Evolutionary conservation across 495 filamentous ascomycete genomes (phyloP), one percentile per base, ranked within the genome.

Genomic region (Saxispiralis lemnorum): DNA sequence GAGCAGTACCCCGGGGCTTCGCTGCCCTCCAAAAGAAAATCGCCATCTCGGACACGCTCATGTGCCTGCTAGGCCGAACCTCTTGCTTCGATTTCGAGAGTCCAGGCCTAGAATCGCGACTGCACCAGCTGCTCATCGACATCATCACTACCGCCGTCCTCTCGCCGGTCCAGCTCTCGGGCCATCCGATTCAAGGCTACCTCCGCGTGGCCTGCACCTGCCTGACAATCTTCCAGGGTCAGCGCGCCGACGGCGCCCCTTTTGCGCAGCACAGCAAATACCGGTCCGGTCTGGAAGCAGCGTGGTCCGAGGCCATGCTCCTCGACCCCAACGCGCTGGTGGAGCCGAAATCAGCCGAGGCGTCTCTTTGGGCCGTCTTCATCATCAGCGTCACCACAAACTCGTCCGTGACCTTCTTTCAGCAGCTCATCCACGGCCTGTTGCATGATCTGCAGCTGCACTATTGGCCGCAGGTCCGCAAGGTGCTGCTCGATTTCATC

Each of bases 331-430:
- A 21, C 7, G 45, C 50, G 7, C 39, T 53, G 6, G 17, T 17
- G 9, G 46, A 48, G 42, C 50, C 46, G 12, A 45, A 53, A 24
- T 38, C 50, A 16, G 50, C 50, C 4, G 46, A 53, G 36, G 50
- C 46, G 6, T 45, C 46, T 1, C 24, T 53, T 21, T 53, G 50
- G 50, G 50, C 46, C 12, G 39, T 53, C 6, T 53, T 53, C 46
- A 49, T 49, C 24, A 53, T 53, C 9, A 48, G 34, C 17, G 50
- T 53, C 4, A 53, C 50, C 1, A 53, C 50, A 16, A 46, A 46
- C 13, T 37, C 50, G n/a, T 49, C 41, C 0, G 39, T 38, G 5
- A 36, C 18, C 0, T 45, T 45, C 42, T 53, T 53, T 38, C 43
- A 49, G 17, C 36, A 38, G 31, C 38, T 39, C 12, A 15, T 53